A percentile compares a stretch with the other conserved stretches of the same genome.
Evolutionary conservation across 2,329 filamentous ascomycete species (phyloP).

Genomic region (Fusarium foetens): DNA sequence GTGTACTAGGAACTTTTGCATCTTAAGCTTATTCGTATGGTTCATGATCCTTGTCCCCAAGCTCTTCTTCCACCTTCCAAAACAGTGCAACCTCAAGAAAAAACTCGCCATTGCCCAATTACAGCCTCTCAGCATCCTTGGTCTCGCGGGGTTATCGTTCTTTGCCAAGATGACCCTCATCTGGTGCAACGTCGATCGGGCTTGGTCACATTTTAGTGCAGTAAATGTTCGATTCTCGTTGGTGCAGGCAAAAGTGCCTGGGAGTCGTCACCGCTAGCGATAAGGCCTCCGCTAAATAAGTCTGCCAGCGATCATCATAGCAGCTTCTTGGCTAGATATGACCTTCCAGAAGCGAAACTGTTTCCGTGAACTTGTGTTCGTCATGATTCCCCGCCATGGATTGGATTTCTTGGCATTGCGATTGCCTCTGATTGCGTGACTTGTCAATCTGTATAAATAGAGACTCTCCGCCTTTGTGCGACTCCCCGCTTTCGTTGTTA

Average conservation of each 20-base stretch:
- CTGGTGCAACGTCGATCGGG: slow-evolving; percentile 1
- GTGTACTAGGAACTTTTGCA: slow-evolving; percentile 28
- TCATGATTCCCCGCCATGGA: background rate
- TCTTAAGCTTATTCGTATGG: slow-evolving; percentile 34
- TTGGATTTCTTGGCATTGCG: background rate
- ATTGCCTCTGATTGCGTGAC: background rate
- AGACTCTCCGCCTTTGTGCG: rapidly evolving
- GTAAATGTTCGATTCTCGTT: background rate
- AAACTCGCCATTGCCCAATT: background rate
- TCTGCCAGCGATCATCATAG: background rate
- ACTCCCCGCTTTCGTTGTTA: too few species aligned
- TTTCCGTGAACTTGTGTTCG: slow-evolving; percentile 2
- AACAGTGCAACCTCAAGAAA: slow-evolving; percentile 1
- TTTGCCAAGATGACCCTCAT: background rate
- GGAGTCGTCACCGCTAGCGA: background rate
- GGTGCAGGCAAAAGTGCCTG: background rate
- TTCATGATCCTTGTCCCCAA: slow-evolving; percentile 26
- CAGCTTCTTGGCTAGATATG: background rate
- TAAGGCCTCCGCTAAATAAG: background rate
- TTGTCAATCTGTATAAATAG: background rate
- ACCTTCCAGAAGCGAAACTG: slow-evolving; percentile 32
- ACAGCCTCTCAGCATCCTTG: background rate
- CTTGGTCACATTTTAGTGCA: background rate
- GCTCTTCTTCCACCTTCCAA: slow-evolving; percentile 20
- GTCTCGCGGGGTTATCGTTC: slow-evolving; percentile 2